Evolutionary conservation across 129 eudicot species (phyloP).

Genomic region (Flaveria linearis): DNA sequence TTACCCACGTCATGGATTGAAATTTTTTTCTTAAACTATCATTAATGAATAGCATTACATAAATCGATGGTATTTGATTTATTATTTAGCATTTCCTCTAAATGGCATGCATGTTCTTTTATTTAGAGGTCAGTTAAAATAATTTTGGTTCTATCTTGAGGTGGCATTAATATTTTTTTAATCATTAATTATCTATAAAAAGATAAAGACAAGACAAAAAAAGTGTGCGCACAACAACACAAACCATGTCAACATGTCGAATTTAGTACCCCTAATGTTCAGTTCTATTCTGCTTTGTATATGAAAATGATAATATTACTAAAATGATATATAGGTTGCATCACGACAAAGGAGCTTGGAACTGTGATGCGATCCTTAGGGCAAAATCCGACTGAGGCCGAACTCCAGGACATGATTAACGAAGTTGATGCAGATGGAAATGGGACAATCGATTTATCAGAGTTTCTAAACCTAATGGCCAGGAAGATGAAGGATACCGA

Average conservation of each 20-base stretch:
- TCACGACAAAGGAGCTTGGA: slow-evolving; percentile 69
- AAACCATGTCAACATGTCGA: not conserved
- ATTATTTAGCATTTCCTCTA: not conserved
- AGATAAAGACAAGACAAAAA: not conserved
- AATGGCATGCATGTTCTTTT: not conserved
- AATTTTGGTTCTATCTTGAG: not conserved
- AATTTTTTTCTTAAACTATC: not conserved
- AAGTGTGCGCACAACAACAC: not conserved
- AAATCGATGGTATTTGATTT: not conserved
- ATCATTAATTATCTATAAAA: not conserved
- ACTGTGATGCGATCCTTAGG: slow-evolving; percentile 65
- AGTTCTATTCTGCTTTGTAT: not conserved
- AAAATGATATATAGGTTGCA: slow-evolving; percentile 41
- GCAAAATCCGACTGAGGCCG: slow-evolving; percentile 59
- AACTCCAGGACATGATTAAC: slow-evolving; percentile 47
- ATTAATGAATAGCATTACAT: not conserved
- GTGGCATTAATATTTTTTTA: no score
- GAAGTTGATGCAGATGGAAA: slow-evolving; percentile 71
- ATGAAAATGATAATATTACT: not conserved
- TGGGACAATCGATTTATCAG: slow-evolving; percentile 63
- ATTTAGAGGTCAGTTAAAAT: not conserved
- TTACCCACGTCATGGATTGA: not conserved
- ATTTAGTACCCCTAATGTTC: not conserved
- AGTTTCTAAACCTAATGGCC: slow-evolving; percentile 65
- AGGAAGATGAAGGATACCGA: slow-evolving; percentile 69